phyloP scores from a whole-genome alignment of 345 rosid genomes.

The Salix viminalis region DNA sequence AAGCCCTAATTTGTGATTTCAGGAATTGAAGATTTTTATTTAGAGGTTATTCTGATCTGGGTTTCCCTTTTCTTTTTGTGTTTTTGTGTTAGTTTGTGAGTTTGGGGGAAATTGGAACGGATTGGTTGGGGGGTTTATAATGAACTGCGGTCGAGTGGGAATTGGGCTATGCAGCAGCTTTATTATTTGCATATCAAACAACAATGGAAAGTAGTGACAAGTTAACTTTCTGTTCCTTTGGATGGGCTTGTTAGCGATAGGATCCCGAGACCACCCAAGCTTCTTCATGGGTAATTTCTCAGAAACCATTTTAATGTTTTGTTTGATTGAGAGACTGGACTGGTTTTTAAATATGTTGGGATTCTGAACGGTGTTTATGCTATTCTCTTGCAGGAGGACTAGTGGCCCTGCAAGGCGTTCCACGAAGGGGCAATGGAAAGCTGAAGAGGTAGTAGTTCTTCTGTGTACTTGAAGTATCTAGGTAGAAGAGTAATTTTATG shows the following conservation, averaged over 20 bases:
- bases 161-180: constrained; percentile 39
- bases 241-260: constrained; percentile 52
- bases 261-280: constrained; percentile 41
- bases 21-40: not conserved
- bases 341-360: not conserved
- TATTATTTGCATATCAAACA: constrained; percentile 34
- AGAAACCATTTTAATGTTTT: not conserved
- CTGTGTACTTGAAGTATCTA: not conserved
- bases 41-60: not conserved
- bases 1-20: not conserved
- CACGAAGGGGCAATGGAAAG: constrained; percentile 97
- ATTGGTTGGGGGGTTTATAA: constrained; percentile 31
- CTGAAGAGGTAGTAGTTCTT: constrained; percentile 69
- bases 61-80: not conserved
- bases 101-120: constrained; percentile 16
- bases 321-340: not conserved
- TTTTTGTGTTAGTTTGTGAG: constrained; percentile 20
- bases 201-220: constrained; percentile 80
- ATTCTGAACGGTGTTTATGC: not conserved
- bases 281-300: constrained; percentile 63
- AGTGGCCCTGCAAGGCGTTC: constrained; percentile 98
- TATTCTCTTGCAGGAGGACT: constrained; percentile 56
- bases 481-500: not conserved
- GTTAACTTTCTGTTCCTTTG: constrained; percentile 46
- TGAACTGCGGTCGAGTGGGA: constrained; percentile 49